These are phyloP conservation scores for Sordaria brevicollis DNA, from an alignment of 495 filamentous ascomycete species.

Conservation along the genomic window DNA sequence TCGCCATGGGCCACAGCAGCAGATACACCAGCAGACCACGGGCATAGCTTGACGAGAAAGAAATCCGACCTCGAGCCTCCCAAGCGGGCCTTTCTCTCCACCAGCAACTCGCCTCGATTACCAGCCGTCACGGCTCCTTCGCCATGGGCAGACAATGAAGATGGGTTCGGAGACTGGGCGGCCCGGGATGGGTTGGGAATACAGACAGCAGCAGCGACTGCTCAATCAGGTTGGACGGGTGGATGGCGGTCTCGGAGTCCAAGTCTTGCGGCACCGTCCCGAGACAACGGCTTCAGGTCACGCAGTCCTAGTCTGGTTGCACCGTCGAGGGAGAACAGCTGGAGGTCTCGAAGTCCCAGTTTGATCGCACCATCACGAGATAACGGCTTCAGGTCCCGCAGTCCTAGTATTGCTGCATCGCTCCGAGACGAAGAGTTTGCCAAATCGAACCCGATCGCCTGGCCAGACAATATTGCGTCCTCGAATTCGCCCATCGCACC, in stretches of 20 bases:
- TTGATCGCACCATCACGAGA: conserved; percentile 16
- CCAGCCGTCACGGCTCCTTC: conserved; percentile 22
- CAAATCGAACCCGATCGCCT: conserved; percentile 28
- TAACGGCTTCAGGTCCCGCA: conserved; percentile 6
- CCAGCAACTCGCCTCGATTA: conserved; percentile 19
- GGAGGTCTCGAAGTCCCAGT: conserved; percentile 20
- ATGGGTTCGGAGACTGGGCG: conserved; percentile 33
- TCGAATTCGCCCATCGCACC: conserved; percentile 15
- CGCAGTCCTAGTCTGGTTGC: conserved; percentile 22
- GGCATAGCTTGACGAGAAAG: conserved; percentile 16
- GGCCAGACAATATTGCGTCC: conserved; percentile 29
- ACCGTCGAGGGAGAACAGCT: conserved; percentile 25
- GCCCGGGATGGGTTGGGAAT: conserved; percentile 9
- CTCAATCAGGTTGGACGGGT: conserved; percentile 26
- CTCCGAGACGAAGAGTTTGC: conserved; percentile 18
- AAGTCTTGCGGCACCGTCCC: conserved; percentile 19
- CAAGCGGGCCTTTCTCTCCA: conserved; percentile 34
- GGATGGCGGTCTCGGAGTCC: conserved; percentile 23
- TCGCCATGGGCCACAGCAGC: conserved; percentile 36
- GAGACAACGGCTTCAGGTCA: conserved; percentile 15
- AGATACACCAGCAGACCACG: conserved; percentile 22
- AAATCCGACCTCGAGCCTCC: conserved; percentile 33
- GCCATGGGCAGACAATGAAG: conserved; percentile 36
- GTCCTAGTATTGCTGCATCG: conserved; percentile 20
- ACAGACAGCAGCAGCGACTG: neutral